These are phyloP conservation scores for Colletotrichum lupini DNA, from an alignment of 2,329 filamentous ascomycete species.

Conservation along the genomic window DNA sequence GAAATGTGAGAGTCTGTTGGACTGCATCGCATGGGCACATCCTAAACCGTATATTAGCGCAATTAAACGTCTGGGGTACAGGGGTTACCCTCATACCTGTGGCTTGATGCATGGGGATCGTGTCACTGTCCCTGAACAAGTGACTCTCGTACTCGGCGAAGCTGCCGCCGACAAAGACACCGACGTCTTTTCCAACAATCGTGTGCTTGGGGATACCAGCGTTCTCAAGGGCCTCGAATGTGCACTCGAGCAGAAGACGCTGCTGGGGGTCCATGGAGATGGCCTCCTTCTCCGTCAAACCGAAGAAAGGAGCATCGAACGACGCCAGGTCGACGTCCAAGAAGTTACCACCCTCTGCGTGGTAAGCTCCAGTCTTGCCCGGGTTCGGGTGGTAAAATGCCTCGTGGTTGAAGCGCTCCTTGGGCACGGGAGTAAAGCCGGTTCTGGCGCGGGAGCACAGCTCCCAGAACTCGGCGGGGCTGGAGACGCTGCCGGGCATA, in stretches of 20 bases:
- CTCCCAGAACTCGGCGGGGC: slow-evolving; percentile 57
- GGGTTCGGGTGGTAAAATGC: slow-evolving; percentile 56
- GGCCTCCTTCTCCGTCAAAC: slow-evolving; percentile 61
- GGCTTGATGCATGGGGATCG: slow-evolving; percentile 62
- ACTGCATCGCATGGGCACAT: slow-evolving; percentile 62
- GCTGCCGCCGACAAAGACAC: slow-evolving; percentile 61
- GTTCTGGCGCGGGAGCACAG: slow-evolving; percentile 52
- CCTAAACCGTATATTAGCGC: slow-evolving; percentile 44
- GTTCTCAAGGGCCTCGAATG: slow-evolving; percentile 65
- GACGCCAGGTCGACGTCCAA: slow-evolving; percentile 57
- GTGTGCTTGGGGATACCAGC: slow-evolving; percentile 60
- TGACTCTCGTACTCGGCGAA: slow-evolving; percentile 61
- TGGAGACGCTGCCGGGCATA: slow-evolving; percentile 55
- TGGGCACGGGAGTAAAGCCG: slow-evolving; percentile 54
- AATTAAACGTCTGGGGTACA: not conserved
- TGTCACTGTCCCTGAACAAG: slow-evolving; percentile 56
- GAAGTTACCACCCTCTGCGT: slow-evolving; percentile 50
- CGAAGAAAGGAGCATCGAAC: slow-evolving; percentile 65
- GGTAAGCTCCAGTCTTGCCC: slow-evolving; percentile 49
- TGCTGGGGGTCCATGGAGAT: slow-evolving; percentile 66
- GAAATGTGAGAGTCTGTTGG: slow-evolving; percentile 65
- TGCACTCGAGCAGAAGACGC: slow-evolving; percentile 62
- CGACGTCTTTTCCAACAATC: slow-evolving; percentile 59
- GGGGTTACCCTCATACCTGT: slow-evolving; percentile 50
- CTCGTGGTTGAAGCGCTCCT: slow-evolving; percentile 58